Evolutionary conservation across 192 early-diverging fungal species (phyloP), one percentile per base, ranked within the genome.

Genomic region (Backusella tuberculispora): DNA sequence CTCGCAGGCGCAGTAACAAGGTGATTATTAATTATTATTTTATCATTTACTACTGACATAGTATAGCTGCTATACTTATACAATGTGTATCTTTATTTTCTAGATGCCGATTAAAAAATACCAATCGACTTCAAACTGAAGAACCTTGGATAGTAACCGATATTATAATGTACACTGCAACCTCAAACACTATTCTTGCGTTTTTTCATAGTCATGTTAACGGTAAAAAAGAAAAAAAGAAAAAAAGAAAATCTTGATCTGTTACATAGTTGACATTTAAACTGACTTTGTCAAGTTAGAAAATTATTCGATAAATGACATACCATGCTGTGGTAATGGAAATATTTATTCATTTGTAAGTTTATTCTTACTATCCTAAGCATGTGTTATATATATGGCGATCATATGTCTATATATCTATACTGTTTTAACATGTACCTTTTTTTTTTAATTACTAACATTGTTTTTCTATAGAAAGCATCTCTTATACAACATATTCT

Each of bases 1-100:
- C 37, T 77, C 4, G 70, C 69, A 63, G 75, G 75, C 1, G 68
- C 70, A 14, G 70, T 77, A 26, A 77, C 75, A 56, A 77, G 75
- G 75, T 77, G 48, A 45, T 5, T 21, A 8, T 70, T 10, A 21
- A 34, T n/a, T n/a, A n/a, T n/a, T n/a, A n/a, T 14, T 24, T 45
- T 47, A 29, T 46, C 7, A 46, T 24, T 14, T 41, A 34, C 10
- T 65, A 17, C 12, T 37, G 13, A 7, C 6, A 26, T 65, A n/a
- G 47, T 19, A 12, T 6, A 26, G 26, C 17, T 53, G 1, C 1
- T 19, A 21, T 2, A 21, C n/a, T 53, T 17, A 24, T n/a, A n/a
- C n/a, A n/a, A n/a, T n/a, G n/a, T n/a, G n/a, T n/a, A n/a, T n/a
- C n/a, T n/a, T 24, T 71, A 50, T 71, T 8, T 34, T 19, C 26